A percentile compares a stretch with the other conserved stretches of the same genome.
phyloP scores from a whole-genome alignment of 345 rosid genomes.

The Firmiana major region DNA sequence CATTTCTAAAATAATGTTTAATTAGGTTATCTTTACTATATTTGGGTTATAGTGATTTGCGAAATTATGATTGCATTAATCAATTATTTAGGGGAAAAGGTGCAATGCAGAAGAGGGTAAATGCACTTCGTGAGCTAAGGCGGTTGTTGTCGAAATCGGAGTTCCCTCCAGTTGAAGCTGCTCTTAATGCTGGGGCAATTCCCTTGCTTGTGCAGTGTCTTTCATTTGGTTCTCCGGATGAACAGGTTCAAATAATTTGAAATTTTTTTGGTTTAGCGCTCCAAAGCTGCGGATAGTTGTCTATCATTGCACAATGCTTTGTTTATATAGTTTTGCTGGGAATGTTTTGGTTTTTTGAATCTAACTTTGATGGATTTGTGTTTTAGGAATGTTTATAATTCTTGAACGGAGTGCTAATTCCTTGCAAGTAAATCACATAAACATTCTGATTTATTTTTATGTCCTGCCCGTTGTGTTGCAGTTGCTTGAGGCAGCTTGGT shows the following conservation, averaged over 20 bases:
- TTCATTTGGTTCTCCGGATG: slow-evolving; percentile 87
- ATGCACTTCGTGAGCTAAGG: slow-evolving; percentile 80
- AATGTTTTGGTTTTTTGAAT: not conserved
- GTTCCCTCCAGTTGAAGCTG: slow-evolving; percentile 81
- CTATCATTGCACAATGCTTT: not conserved
- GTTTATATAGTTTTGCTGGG: not conserved
- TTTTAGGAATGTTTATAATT: not conserved
- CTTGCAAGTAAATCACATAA: not conserved
- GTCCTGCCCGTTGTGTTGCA: slow-evolving; percentile 33
- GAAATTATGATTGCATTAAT: not conserved
- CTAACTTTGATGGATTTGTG: not conserved
- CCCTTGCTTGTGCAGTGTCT: slow-evolving; percentile 86
- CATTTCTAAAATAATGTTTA: not conserved
- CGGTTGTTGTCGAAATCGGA: slow-evolving; percentile 78
- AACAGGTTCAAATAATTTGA: slow-evolving; percentile 53
- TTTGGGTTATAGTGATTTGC: not conserved
- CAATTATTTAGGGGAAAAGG: slow-evolving; percentile 69
- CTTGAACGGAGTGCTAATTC: not conserved
- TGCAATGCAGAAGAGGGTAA: slow-evolving; percentile 74
- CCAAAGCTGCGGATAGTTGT: not conserved
- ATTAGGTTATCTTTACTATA: not conserved
- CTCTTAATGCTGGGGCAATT: slow-evolving; percentile 76
- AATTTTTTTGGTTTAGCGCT: not conserved
- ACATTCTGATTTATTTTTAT: not conserved
- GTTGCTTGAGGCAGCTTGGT: slow-evolving; percentile 98